These are phyloP conservation scores for Saprolegnia parasitica DNA, from an alignment of 352 stramenopile species.

Conservation along the genomic window DNA sequence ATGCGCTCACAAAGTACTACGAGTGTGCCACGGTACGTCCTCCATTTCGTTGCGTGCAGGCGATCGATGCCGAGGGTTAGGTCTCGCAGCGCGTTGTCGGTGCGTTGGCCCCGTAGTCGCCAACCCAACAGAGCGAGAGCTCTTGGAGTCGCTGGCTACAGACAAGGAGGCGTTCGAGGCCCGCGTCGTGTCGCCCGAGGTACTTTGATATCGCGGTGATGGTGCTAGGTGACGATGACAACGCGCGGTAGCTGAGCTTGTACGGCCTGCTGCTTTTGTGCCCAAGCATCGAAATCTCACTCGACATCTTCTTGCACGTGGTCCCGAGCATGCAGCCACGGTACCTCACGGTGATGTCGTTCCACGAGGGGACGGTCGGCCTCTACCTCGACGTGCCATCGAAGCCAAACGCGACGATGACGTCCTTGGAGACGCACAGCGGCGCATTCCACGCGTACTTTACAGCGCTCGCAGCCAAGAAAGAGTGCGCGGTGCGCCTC, in stretches of 20 bases:
- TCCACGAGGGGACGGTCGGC: conserved; percentile 86
- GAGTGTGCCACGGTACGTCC: not conserved
- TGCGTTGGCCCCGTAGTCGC: conserved; percentile 5
- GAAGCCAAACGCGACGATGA: conserved; percentile 43
- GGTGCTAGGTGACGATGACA: not conserved
- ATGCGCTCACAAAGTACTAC: conserved; percentile 15
- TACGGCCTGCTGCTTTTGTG: conserved; percentile 87
- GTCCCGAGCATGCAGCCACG: conserved; percentile 91
- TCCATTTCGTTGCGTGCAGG: too few relatives aligned
- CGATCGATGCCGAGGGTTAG: too few relatives aligned
- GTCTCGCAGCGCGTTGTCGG: not conserved
- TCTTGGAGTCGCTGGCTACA: not conserved
- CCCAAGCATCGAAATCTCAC: conserved; percentile 48
- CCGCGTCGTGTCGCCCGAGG: not conserved
- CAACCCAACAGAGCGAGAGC: not conserved
- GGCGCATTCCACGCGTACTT: conserved; percentile 11
- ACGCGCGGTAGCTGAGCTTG: conserved; percentile 34
- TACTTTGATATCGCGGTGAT: not conserved
- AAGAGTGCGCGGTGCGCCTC: not conserved
- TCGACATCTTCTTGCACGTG: conserved; percentile 87
- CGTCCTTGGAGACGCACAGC: not conserved
- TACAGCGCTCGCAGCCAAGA: conserved; percentile 12
- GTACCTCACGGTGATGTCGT: conserved; percentile 98
- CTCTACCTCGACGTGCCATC: conserved; percentile 93
- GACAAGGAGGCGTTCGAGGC: not conserved